Evolutionary conservation across 768 basidiomycete genomes (phyloP).

Genomic region (Termitomyces sp.): DNA sequence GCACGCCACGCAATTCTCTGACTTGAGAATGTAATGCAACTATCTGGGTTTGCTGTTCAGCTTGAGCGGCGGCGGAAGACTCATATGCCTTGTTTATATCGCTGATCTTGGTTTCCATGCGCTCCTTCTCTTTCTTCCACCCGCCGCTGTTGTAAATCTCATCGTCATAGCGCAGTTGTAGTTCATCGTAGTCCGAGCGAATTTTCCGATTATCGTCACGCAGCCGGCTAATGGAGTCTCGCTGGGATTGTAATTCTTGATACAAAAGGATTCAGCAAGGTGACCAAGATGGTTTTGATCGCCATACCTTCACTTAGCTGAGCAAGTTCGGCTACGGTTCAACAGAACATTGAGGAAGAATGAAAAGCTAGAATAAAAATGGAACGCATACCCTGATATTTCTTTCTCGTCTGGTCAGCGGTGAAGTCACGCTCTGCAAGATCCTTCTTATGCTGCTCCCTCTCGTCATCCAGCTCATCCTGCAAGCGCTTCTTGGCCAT

Average conservation of each 20-base stretch:
- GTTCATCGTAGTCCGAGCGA: conserved; percentile 69
- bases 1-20: conserved; percentile 69
- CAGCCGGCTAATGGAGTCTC: conserved; percentile 67
- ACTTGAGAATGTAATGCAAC: conserved; percentile 82
- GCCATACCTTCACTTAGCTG: conserved; percentile 69
- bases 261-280: not conserved
- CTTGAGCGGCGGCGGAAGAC: conserved; percentile 60
- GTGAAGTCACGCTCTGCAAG: conserved; percentile 75
- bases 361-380: not conserved
- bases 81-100: conserved; percentile 76
- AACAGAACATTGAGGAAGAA: not conserved
- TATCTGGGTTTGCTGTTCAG: conserved; percentile 82
- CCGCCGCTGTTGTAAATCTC: conserved; percentile 72
- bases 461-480: conserved; percentile 74
- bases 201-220: conserved; percentile 78
- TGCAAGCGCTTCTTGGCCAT: conserved; percentile 61
- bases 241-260: conserved; percentile 70
- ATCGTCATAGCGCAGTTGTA: conserved; percentile 71
- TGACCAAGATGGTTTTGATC: not conserved
- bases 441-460: conserved; percentile 74
- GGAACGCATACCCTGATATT: conserved; percentile 62
- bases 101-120: conserved; percentile 74
- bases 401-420: conserved; percentile 77
- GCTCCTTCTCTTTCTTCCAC: conserved; percentile 87
- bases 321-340: conserved; percentile 58